Evolutionary conservation across 345 rosid genomes (phyloP).

Genomic region (Luvunga scandens): DNA sequence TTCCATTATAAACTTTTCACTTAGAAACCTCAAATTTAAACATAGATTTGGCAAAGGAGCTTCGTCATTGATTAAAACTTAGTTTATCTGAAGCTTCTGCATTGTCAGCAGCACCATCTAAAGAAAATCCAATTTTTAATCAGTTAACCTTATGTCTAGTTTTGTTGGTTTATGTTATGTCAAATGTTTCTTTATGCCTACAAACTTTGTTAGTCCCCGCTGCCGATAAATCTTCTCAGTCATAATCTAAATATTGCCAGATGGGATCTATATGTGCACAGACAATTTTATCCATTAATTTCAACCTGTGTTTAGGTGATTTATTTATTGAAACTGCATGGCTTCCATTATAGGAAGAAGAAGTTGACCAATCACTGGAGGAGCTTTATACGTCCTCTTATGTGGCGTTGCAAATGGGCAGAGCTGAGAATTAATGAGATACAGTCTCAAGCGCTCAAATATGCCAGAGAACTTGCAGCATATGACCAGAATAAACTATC

Average conservation of each 20-base stretch:
- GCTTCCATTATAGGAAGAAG: conserved; percentile 56
- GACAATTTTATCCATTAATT: neutral
- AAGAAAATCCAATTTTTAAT: neutral
- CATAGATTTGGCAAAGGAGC: neutral
- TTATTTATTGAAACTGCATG: neutral
- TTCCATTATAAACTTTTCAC: neutral
- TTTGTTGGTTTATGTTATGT: neutral
- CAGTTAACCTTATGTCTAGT: neutral
- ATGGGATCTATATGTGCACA: neutral
- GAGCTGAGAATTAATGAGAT: conserved; percentile 72
- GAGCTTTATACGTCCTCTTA: conserved; percentile 70
- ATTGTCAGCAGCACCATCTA: neutral
- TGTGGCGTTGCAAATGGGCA: conserved; percentile 95
- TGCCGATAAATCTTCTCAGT: neutral
- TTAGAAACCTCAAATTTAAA: neutral
- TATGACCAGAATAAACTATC: conserved; percentile 46
- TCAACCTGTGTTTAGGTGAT: neutral
- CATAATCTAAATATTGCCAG: neutral
- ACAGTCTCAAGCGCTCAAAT: conserved; percentile 62
- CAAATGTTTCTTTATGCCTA: neutral
- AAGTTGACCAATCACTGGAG: conserved; percentile 84
- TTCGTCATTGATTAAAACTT: neutral
- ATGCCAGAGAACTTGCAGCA: conserved; percentile 49
- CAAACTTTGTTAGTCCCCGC: neutral
- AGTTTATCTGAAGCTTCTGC: neutral